These are phyloP conservation scores for Magnolia officinalis DNA, from an alignment of 164 flowering plant genomes.

Conservation along the genomic window DNA sequence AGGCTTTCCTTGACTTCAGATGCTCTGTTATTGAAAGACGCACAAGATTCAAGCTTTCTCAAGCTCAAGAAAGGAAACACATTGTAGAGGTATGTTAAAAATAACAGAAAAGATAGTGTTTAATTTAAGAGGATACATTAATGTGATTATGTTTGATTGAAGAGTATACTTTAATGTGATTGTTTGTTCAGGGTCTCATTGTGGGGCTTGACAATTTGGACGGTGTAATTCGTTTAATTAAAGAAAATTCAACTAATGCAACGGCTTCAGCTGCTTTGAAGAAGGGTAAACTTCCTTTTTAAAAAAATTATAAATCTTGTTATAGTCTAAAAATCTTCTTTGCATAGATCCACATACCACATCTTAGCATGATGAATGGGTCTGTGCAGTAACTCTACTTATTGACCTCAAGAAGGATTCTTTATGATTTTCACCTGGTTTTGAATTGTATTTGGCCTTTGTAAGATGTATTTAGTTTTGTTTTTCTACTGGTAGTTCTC, in stretches of 20 bases:
- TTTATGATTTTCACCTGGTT: too few species aligned
- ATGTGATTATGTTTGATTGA: neutral
- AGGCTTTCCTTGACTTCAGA: constrained; percentile 94
- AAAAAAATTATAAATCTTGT: too few species aligned
- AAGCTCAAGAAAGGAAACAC: constrained; percentile 77
- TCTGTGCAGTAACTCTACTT: too few species aligned
- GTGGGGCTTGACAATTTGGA: constrained; percentile 89
- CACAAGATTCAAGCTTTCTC: constrained; percentile 70
- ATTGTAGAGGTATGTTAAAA: constrained; percentile 64
- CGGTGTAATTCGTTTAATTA: constrained; percentile 62
- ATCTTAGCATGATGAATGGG: too few species aligned
- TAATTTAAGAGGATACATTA: neutral
- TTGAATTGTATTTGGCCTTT: too few species aligned
- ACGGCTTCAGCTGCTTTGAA: constrained; percentile 59
- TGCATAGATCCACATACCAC: too few species aligned
- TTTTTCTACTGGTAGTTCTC: too few species aligned
- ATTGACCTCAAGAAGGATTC: too few species aligned
- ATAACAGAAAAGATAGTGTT: neutral
- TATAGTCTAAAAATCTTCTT: too few species aligned
- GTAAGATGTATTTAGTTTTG: too few species aligned
- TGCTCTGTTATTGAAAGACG: constrained; percentile 94
- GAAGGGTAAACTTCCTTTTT: constrained; percentile 35
- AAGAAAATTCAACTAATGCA: constrained; percentile 65
- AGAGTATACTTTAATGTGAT: neutral
- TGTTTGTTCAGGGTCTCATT: constrained; percentile 59